phyloP scores from a whole-genome alignment of 768 basidiomycete species.

The Leccinum uliginosum region DNA sequence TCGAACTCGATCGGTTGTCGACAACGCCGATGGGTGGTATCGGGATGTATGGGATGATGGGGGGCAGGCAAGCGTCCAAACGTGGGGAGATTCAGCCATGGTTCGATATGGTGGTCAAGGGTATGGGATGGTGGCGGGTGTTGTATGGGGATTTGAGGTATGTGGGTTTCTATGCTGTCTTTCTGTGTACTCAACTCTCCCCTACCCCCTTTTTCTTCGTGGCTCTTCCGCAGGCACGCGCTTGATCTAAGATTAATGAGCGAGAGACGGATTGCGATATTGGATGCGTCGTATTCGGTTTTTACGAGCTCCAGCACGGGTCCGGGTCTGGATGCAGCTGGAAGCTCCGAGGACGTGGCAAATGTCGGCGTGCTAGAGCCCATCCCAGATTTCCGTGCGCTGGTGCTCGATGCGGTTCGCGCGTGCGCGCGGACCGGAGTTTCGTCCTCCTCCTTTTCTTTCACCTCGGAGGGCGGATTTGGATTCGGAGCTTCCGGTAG shows the following conservation, averaged over 20 bases:
- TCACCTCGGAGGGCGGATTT: slow-evolving; percentile 1
- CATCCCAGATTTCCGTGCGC: slow-evolving; percentile 54
- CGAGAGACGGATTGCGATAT: slow-evolving; percentile 57
- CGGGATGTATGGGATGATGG: background rate
- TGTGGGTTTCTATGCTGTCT: background rate
- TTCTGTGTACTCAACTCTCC: background rate
- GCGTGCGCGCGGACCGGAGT: slow-evolving; percentile 16
- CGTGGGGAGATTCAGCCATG: slow-evolving; percentile 14
- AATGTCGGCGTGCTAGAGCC: slow-evolving; percentile 44
- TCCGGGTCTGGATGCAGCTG: background rate
- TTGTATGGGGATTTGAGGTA: slow-evolving; percentile 67
- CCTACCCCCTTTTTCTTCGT: background rate
- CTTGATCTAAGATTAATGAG: slow-evolving; percentile 77
- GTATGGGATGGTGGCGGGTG: slow-evolving; percentile 78
- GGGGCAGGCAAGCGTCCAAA: background rate
- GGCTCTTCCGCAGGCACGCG: slow-evolving; percentile 52
- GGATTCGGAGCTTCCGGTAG: slow-evolving; percentile 4
- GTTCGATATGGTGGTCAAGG: slow-evolving; percentile 72
- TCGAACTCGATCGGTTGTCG: slow-evolving; percentile 58
- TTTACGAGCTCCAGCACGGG: slow-evolving; percentile 23
- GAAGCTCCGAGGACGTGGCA: background rate
- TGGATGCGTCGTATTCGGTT: slow-evolving; percentile 70
- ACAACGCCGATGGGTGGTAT: slow-evolving; percentile 27
- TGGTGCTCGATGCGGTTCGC: slow-evolving; percentile 48
- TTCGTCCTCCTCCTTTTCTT: background rate